Base-by-base conservation (phyloP, 2,329 filamentous ascomycete species). In the Sclerotinia sclerotiorum region DNA sequence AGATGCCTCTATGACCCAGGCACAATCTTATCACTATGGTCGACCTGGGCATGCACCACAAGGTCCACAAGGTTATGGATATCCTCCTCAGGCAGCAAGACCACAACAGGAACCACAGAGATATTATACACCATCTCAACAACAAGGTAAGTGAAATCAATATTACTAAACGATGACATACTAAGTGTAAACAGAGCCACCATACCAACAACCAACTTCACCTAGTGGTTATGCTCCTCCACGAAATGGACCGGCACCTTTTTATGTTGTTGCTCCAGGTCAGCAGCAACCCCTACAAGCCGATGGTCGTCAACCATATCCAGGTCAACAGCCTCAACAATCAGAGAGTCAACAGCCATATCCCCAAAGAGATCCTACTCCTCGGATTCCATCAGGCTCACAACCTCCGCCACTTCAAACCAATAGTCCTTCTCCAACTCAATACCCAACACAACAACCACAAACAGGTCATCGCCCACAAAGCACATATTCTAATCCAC, bases 1-100 rank as follows among this genome's bases (percentile, higher is more conserved):
- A 27, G 95, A 99, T 79, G 91, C 92, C 24, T 98, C 94, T 68
- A 98, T 99, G 94, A 89, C 94, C 1, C 94, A 97, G 74, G 91
- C 94, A n/a, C 88, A 91, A 65, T 90, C 92, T 76, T 87, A 85
- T 73, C 95, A 94, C 77, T 89, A 91, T 74, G 88, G 92, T 73
- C 74, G 76, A n/a, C 74, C 70, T 51, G 67, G 60, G 52, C 81
- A 79, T 72, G 65, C 21, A 44, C 64, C 64, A 32, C 66, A 68
- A 55, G 66, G 66, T 35, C 32, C 67, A 32, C 60, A 65, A 32
- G 78, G 75, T 15, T 82, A 81, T 76, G 76, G 75, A 35, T 77
- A 78, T 76, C 73, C 79, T 75, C 72, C 76, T 29, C 75, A 77
- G 71, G 69, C 70, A 61, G 70, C 75, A n/a, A 75, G 78, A 66